These are phyloP conservation scores for Mycotypha africana DNA, from an alignment of 371 early-diverging fungal species.

Conservation along the genomic window DNA sequence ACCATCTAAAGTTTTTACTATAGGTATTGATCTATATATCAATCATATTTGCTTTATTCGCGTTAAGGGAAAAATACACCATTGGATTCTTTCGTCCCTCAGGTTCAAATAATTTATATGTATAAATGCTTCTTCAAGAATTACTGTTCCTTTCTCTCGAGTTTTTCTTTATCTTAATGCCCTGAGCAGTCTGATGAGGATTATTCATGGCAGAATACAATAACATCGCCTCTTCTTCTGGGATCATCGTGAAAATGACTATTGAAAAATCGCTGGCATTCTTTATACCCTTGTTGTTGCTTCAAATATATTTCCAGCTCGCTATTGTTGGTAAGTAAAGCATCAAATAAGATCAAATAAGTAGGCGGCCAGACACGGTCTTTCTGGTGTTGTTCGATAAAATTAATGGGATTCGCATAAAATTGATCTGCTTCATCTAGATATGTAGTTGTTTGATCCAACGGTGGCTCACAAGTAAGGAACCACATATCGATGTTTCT, in stretches of 20 bases:
- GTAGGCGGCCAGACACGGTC: conserved; percentile 36
- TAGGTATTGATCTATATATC: too few species aligned
- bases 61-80: too few species aligned
- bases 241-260: conserved; percentile 81
- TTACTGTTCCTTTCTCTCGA: too few species aligned
- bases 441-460: conserved; percentile 37
- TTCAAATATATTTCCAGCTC: too few species aligned
- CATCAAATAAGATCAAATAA: conserved; percentile 69
- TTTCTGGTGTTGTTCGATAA: conserved; percentile 30
- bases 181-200: too few species aligned
- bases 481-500: conserved; percentile 62
- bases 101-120: too few species aligned
- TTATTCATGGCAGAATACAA: conserved; percentile 56
- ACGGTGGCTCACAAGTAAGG: conserved; percentile 88
- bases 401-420: conserved; percentile 61
- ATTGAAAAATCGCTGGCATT: conserved; percentile 86
- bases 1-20: too few species aligned
- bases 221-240: conserved; percentile 75
- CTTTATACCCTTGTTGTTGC: conserved; percentile 18
- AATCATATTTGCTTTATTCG: too few species aligned
- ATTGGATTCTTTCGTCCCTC: too few species aligned
- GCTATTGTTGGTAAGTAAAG: too few species aligned
- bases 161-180: too few species aligned
- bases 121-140: too few species aligned
- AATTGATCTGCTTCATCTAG: conserved; percentile 82